These are phyloP conservation scores for Endocalyx cinctus DNA, from an alignment of 2,329 filamentous ascomycete species.

Conservation along the genomic window DNA sequence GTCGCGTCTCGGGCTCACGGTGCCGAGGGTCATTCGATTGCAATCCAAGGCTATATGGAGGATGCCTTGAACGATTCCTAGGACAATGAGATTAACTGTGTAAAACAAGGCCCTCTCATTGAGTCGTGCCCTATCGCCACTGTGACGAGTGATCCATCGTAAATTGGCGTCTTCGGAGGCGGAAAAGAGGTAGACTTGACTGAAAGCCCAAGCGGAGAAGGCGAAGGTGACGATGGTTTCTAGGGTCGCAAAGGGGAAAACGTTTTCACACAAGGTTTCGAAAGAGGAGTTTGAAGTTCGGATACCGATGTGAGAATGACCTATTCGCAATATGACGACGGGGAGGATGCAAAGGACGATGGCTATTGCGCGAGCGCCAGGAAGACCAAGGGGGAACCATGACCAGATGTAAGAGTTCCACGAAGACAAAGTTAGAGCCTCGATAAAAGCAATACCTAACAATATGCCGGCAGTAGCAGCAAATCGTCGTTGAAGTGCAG, in stretches of 20 bases:
- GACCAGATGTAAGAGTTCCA: constrained; percentile 77
- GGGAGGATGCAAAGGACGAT: constrained; percentile 73
- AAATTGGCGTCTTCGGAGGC: constrained; percentile 57
- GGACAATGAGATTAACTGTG: constrained; percentile 61
- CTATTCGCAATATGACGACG: constrained; percentile 81
- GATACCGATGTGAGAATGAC: constrained; percentile 71
- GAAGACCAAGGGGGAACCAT: constrained; percentile 76
- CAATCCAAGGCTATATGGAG: constrained; percentile 69
- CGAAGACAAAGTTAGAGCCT: constrained; percentile 65
- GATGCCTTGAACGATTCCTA: constrained; percentile 66
- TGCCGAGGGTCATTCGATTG: constrained; percentile 57
- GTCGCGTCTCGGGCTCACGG: constrained; percentile 20
- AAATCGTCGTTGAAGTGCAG: constrained; percentile 82
- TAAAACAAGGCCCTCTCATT: constrained; percentile 87
- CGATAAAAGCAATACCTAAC: constrained; percentile 66
- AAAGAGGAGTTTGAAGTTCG: constrained; percentile 67
- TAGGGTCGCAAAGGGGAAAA: constrained; percentile 55
- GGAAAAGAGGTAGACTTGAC: constrained; percentile 75
- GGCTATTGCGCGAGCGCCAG: constrained; percentile 68
- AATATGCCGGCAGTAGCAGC: constrained; percentile 69
- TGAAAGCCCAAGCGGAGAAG: constrained; percentile 74
- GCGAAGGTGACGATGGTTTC: constrained; percentile 73
- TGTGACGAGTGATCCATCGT: constrained; percentile 67
- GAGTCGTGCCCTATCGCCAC: constrained; percentile 66
- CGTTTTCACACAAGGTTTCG: constrained; percentile 56